phyloP scores from a whole-genome alignment of 805 yeast species.

The Sporopachydermia lactativora region DNA sequence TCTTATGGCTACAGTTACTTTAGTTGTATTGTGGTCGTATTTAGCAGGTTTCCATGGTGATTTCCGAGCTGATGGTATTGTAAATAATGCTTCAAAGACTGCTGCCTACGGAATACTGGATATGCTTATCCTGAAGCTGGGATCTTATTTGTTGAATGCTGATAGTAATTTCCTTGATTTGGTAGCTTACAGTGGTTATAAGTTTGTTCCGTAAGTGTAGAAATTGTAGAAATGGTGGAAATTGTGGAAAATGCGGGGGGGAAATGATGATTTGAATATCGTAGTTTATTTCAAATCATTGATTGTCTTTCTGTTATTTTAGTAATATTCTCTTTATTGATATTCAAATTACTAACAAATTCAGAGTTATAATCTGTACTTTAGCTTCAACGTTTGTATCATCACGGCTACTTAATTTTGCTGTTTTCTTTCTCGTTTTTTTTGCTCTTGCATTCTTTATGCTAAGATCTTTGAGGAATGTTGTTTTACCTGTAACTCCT shows the following conservation, averaged over 20 bases:
- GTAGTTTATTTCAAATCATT: too few species aligned
- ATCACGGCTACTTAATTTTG: conserved; percentile 29
- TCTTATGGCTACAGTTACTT: conserved; percentile 80
- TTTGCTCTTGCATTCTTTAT: conserved; percentile 39
- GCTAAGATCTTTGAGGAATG: conserved; percentile 41
- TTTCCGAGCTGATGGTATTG: conserved; percentile 87
- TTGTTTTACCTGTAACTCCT: conserved; percentile 48
- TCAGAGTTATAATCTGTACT: conserved; percentile 20
- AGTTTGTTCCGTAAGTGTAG: conserved; percentile 74
- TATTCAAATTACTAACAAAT: conserved; percentile 22
- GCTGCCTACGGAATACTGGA: conserved; percentile 73
- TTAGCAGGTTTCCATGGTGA: conserved; percentile 77
- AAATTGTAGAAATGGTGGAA: too few species aligned
- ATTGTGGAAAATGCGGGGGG: too few species aligned
- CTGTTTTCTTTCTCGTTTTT: conserved; percentile 34
- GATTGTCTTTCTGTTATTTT: conserved; percentile 35
- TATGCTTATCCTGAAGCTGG: conserved; percentile 59
- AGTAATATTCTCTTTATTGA: conserved; percentile 22
- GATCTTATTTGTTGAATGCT: conserved; percentile 67
- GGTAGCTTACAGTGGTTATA: conserved; percentile 84
- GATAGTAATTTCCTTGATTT: conserved; percentile 68
- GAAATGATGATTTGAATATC: too few species aligned
- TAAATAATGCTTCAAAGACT: conserved; percentile 75
- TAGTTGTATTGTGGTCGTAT: conserved; percentile 70
- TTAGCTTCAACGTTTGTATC: conserved; percentile 17